These are phyloP conservation scores for Neopestalotiopsis sp. DNA, from an alignment of 2,329 filamentous ascomycete genomes.

Conservation along the genomic window DNA sequence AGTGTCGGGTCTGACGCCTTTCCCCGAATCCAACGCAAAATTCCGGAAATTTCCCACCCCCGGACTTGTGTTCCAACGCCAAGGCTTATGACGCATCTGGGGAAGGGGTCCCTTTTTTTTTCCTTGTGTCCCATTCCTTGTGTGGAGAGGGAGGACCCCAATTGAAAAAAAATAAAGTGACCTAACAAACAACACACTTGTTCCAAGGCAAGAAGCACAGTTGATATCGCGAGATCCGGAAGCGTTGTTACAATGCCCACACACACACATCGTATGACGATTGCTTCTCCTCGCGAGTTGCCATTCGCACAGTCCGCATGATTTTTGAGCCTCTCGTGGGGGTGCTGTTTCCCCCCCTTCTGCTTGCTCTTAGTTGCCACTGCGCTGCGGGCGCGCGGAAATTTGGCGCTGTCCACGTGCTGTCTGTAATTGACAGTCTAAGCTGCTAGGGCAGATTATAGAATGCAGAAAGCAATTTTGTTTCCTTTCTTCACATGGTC, in stretches of 20 bases:
- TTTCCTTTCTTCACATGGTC: not conserved
- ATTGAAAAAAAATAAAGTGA: no score
- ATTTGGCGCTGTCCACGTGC: conserved; percentile 10
- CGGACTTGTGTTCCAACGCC: not conserved
- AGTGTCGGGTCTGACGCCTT: not conserved
- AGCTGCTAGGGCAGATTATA: not conserved
- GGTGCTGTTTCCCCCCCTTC: not conserved
- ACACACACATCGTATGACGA: no score
- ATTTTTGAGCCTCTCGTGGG: not conserved
- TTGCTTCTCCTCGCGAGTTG: no score
- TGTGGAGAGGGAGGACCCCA: no score
- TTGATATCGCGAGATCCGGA: no score
- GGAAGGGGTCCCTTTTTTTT: not conserved
- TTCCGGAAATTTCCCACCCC: not conserved
- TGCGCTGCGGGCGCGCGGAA: not conserved
- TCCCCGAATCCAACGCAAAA: not conserved
- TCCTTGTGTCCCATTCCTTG: no score
- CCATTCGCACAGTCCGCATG: no score
- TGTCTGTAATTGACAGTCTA: not conserved
- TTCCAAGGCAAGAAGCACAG: no score
- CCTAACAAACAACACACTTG: no score
- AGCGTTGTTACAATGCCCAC: no score
- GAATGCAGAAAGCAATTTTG: not conserved
- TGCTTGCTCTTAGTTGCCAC: not conserved
- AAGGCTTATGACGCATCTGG: conserved; percentile 1